These are phyloP conservation scores for Fomitopsis pinicola DNA, from an alignment of 1,284 basidiomycete species.

Conservation along the genomic window DNA sequence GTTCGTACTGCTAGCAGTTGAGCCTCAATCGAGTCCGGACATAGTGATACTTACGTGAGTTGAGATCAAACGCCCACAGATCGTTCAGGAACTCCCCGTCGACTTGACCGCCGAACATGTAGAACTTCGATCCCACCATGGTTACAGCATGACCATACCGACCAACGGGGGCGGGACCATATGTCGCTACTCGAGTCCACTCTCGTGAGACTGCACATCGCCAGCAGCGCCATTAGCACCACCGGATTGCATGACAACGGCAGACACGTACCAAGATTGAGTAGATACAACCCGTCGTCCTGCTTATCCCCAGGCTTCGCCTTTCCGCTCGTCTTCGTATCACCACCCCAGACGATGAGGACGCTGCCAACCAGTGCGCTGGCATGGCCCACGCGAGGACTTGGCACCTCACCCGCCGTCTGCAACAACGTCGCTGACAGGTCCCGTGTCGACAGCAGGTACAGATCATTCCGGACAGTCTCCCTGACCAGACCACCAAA, in stretches of 20 bases:
- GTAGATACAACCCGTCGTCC: conserved; percentile 93
- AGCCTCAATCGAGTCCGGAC: conserved; percentile 7
- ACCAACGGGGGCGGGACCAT: conserved; percentile 77
- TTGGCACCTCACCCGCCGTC: conserved; percentile 88
- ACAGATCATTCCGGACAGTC: conserved; percentile 90
- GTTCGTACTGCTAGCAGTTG: conserved; percentile 51
- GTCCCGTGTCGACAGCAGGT: conserved; percentile 82
- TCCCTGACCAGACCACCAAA: conserved; percentile 97
- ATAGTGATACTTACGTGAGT: conserved; percentile 64
- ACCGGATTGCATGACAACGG: conserved; percentile 2
- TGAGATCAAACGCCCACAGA: conserved; percentile 95
- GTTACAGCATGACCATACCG: conserved; percentile 96
- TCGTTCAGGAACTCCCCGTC: conserved; percentile 95
- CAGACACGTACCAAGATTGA: conserved; percentile 78
- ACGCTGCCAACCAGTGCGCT: conserved; percentile 95
- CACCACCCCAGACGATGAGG: conserved; percentile 97
- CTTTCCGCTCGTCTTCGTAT: conserved; percentile 77
- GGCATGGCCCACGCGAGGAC: conserved; percentile 92
- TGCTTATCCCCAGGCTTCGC: conserved; percentile 74
- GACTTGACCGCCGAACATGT: conserved; percentile 97
- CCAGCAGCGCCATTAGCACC: background rate
- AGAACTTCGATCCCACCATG: conserved; percentile 90
- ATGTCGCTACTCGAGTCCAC: conserved; percentile 86
- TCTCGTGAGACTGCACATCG: conserved; percentile 70
- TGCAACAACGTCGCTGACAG: conserved; percentile 76